Percentiles rank a stretch among this genome's conserved stretches.
Conservation (phyloP, 2,329 filamentous ascomycete genomes). For the Phaeosphaeria sp. region DNA sequence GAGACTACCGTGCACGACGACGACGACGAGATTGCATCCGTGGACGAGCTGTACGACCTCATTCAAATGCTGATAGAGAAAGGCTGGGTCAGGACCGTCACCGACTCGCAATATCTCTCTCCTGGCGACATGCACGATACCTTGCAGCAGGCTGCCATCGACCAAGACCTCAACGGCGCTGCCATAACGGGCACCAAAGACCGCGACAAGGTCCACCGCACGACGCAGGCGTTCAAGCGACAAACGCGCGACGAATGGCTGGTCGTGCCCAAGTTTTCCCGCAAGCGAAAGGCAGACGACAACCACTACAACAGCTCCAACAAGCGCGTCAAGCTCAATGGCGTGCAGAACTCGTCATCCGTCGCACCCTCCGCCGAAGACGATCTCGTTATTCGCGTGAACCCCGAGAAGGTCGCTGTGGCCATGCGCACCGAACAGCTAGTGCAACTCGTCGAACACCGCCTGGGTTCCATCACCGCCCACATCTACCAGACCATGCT, state of each 20-base stretch:
- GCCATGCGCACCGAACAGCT: slow-evolving; percentile 81
- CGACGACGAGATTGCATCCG: slow-evolving; percentile 44
- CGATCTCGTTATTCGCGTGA: slow-evolving; percentile 77
- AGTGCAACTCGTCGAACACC: slow-evolving; percentile 72
- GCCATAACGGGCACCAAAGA: slow-evolving; percentile 69
- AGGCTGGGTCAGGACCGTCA: slow-evolving; percentile 72
- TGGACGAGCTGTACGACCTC: slow-evolving; percentile 52
- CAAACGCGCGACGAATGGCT: slow-evolving; percentile 54
- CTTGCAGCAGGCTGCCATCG: slow-evolving; percentile 68
- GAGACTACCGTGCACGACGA: slow-evolving; percentile 23
- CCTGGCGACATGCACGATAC: slow-evolving; percentile 64
- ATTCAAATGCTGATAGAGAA: slow-evolving; percentile 63
- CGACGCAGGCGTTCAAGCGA: slow-evolving; percentile 64
- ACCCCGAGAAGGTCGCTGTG: slow-evolving; percentile 84
- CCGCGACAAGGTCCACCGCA: slow-evolving; percentile 67
- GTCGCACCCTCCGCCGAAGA: slow-evolving; percentile 57
- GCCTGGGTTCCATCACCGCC: slow-evolving; percentile 75
- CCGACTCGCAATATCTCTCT: slow-evolving; percentile 56
- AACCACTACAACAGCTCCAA: slow-evolving; percentile 27
- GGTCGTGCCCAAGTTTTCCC: slow-evolving; percentile 30
- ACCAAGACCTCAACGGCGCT: slow-evolving; percentile 58
- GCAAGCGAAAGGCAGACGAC: slow-evolving; percentile 25
- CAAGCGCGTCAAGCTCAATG: slow-evolving; percentile 42
- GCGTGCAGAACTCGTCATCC: slow-evolving; percentile 20
- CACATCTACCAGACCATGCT: slow-evolving; percentile 80